Evolutionary conservation across 116 monocot genomes (phyloP).

Genomic region (Dioscorea cayenensis): DNA sequence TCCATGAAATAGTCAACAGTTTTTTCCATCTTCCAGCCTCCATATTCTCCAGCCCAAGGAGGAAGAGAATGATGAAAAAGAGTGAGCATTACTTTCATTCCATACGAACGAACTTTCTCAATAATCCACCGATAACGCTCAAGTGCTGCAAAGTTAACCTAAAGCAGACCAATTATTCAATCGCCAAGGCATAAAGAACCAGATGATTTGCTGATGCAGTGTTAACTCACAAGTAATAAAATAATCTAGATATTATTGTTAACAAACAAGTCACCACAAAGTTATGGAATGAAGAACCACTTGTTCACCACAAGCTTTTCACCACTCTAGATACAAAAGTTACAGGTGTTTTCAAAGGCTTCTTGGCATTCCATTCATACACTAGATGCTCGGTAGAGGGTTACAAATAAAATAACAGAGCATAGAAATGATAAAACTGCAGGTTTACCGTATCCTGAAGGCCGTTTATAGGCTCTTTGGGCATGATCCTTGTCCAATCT

Average conservation of each 20-base stretch:
- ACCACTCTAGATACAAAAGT: no score
- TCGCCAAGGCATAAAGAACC: neutral
- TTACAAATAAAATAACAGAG: neutral
- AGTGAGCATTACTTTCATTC: slow-evolving; percentile 97
- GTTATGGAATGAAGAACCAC: neutral
- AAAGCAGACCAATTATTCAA: neutral
- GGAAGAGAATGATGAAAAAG: slow-evolving; percentile 97
- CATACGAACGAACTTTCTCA: slow-evolving; percentile 67
- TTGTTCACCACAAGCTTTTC: neutral
- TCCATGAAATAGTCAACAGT: slow-evolving; percentile 91
- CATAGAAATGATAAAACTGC: neutral
- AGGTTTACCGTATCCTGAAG: slow-evolving; percentile 44
- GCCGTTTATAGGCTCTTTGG: slow-evolving; percentile 58
- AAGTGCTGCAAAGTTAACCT: slow-evolving; percentile 81
- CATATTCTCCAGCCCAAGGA: slow-evolving; percentile 92
- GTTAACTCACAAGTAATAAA: neutral
- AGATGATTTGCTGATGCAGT: neutral
- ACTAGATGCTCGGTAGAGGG: neutral
- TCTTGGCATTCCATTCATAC: no score
- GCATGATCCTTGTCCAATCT: slow-evolving; percentile 96
- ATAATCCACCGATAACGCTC: slow-evolving; percentile 93
- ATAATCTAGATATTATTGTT: neutral
- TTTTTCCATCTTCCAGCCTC: slow-evolving; percentile 94
- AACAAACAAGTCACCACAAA: neutral
- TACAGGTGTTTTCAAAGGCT: no score